These are phyloP conservation scores for Tolypocladium nubicola DNA, from an alignment of 2,329 filamentous ascomycete species.

Conservation along the genomic window DNA sequence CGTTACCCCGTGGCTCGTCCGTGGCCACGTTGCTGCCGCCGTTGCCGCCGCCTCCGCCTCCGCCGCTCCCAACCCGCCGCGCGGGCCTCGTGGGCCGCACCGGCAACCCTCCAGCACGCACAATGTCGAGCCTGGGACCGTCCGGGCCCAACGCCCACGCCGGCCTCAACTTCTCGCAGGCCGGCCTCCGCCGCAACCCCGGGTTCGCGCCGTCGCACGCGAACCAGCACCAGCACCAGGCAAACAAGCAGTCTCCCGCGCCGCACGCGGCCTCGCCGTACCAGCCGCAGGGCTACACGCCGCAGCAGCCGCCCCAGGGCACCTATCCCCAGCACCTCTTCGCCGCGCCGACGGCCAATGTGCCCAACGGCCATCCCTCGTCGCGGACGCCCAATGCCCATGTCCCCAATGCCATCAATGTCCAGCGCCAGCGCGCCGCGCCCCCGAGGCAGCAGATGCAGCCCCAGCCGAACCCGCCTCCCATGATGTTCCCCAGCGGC, in stretches of 20 bases:
- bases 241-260: slow-evolving; percentile 44
- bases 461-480: slow-evolving; percentile 23
- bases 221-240: slow-evolving; percentile 38
- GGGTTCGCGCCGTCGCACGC: slow-evolving; percentile 36
- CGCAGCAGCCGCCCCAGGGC: slow-evolving; percentile 38
- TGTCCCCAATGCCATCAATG: slow-evolving; percentile 35
- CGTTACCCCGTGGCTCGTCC: background rate
- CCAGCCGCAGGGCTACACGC: slow-evolving; percentile 40
- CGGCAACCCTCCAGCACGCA: slow-evolving; percentile 3
- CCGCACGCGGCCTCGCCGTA: slow-evolving; percentile 45
- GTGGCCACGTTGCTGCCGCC: background rate
- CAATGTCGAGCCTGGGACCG: slow-evolving; percentile 39
- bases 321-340: slow-evolving; percentile 44
- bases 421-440: slow-evolving; percentile 32
- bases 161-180: slow-evolving; percentile 42
- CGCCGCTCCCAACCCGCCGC: background rate
- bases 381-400: slow-evolving; percentile 33
- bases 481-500: slow-evolving; percentile 25
- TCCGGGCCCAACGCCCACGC: slow-evolving; percentile 40
- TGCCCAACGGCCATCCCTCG: slow-evolving; percentile 31
- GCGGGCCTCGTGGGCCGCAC: background rate
- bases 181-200: slow-evolving; percentile 33
- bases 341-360: slow-evolving; percentile 31
- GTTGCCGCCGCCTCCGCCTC: background rate
- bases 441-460: slow-evolving; percentile 35